Evolutionary conservation across 306 rosid genomes (phyloP).

Genomic region (Ormosia semicastrata): DNA sequence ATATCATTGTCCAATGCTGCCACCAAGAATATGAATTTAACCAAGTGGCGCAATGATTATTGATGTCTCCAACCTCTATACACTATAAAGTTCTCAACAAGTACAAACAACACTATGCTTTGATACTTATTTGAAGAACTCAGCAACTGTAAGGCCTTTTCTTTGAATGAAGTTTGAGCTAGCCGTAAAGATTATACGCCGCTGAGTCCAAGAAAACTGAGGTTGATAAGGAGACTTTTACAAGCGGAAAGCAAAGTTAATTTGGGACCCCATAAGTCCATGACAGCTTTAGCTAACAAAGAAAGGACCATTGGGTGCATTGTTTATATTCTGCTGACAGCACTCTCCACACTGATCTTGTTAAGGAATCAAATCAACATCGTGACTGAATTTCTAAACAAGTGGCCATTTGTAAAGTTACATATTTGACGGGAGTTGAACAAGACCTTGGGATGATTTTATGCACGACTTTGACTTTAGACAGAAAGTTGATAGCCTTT

Average conservation of each 20-base stretch:
- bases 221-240: not conserved
- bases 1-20: slow-evolving; percentile 42
- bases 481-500: slow-evolving; percentile 25
- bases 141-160: not conserved
- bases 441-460: not conserved
- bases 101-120: not conserved
- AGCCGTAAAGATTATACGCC: not conserved
- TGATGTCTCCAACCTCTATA: not conserved
- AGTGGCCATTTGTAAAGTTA: not conserved
- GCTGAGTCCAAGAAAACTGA: not conserved
- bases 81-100: no score
- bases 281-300: not conserved
- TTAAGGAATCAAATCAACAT: not conserved
- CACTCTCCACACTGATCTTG: not conserved
- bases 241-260: not conserved
- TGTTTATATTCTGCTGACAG: not conserved
- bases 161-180: not conserved
- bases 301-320: not conserved
- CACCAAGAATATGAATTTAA: slow-evolving; percentile 13
- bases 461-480: not conserved
- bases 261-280: not conserved
- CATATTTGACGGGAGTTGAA: not conserved
- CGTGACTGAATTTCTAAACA: not conserved
- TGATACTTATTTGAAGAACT: not conserved
- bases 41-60: not conserved